Conservation (phyloP, 2,329 filamentous ascomycete genomes). For the Hypoxylon sp. region DNA sequence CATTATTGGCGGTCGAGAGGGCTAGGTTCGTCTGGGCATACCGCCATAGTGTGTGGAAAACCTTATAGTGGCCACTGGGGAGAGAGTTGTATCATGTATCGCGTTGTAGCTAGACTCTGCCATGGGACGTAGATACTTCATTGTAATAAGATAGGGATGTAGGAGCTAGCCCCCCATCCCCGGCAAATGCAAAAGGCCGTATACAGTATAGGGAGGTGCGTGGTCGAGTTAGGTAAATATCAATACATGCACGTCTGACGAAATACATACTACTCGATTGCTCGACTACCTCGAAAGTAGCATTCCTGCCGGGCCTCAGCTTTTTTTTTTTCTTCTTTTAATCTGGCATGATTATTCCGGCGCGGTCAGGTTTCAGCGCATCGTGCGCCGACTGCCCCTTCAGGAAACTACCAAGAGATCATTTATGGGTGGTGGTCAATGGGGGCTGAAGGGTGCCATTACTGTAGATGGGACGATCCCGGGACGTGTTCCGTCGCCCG, state of each 20-base stretch:
- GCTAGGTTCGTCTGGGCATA: conserved; percentile 32
- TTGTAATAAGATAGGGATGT: conserved; percentile 19
- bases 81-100: conserved; percentile 31
- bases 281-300: conserved; percentile 39
- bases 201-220: conserved; percentile 27
- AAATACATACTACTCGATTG: conserved; percentile 44
- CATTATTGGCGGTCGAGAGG: conserved; percentile 28
- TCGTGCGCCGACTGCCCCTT: conserved; percentile 44
- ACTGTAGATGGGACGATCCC: conserved; percentile 40
- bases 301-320: conserved; percentile 23
- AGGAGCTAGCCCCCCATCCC: conserved; percentile 29
- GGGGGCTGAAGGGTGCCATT: conserved; percentile 40
- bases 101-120: conserved; percentile 35
- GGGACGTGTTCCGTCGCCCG: conserved; percentile 40
- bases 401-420: conserved; percentile 42
- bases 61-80: conserved; percentile 23
- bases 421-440: conserved; percentile 32
- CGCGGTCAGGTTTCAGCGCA: conserved; percentile 46
- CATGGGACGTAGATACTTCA: conserved; percentile 31
- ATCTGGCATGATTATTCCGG: conserved; percentile 41
- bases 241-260: conserved; percentile 42
- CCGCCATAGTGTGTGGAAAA: conserved; percentile 23
- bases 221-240: conserved; percentile 28
- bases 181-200: conserved; percentile 38
- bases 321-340: conserved; percentile 13